These are phyloP conservation scores for Glebionis coronaria DNA, from an alignment of 129 eudicot species.

Conservation along the genomic window DNA sequence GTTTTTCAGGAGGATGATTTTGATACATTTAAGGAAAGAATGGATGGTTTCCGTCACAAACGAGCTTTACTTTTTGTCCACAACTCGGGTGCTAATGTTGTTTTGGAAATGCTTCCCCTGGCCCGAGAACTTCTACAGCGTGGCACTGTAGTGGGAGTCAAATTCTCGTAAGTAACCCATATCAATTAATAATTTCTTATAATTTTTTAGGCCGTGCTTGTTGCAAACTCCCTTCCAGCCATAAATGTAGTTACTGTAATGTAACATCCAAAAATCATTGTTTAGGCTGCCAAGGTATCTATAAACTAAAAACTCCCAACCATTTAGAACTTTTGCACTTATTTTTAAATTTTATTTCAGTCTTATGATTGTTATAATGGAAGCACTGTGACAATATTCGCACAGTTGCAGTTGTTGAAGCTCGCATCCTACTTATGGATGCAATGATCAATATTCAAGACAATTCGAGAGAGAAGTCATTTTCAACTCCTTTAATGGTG, in stretches of 20 bases:
- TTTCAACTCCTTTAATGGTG: slow-evolving; percentile 84
- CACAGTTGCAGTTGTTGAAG: slow-evolving; percentile 95
- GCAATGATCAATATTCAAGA: slow-evolving; percentile 82
- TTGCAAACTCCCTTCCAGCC: slow-evolving; percentile 97
- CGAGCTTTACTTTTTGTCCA: slow-evolving; percentile 98
- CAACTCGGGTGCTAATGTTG: slow-evolving; percentile 93
- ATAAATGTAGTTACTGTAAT: slow-evolving; percentile 87
- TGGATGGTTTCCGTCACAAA: slow-evolving; percentile 57
- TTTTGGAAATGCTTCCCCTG: slow-evolving; percentile 96
- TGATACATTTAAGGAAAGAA: slow-evolving; percentile 74
- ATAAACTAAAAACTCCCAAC: background rate
- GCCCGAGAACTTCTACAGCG: slow-evolving; percentile 92
- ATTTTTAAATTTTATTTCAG: background rate
- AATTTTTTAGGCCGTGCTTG: slow-evolving; percentile 78
- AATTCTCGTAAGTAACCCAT: background rate
- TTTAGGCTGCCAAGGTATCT: slow-evolving; percentile 96
- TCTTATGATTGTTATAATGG: slow-evolving; percentile 6
- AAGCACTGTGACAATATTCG: slow-evolving; percentile 99
- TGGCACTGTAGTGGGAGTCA: slow-evolving; percentile 83
- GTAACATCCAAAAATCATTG: slow-evolving; percentile 95
- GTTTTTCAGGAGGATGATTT: slow-evolving; percentile 83
- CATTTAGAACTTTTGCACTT: background rate
- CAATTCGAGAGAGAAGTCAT: slow-evolving; percentile 39
- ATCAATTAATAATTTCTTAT: background rate
- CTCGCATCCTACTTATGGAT: slow-evolving; percentile 91